Evolutionary conservation across 73 alveolate species (phyloP).

Genomic region (Symbiodinium pilosum): DNA sequence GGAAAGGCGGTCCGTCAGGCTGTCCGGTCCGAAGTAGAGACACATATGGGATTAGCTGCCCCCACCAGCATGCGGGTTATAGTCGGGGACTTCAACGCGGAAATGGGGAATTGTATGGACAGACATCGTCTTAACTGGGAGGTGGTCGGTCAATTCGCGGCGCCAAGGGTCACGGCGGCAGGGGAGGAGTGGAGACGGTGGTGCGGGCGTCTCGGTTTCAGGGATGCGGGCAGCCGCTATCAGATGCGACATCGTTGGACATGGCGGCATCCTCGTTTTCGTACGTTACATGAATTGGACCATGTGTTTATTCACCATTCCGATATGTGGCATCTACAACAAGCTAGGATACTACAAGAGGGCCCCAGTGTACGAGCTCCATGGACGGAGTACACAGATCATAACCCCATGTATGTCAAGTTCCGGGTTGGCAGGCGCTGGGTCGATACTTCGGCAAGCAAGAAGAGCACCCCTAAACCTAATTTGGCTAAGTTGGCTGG

Average conservation of each 20-base stretch:
- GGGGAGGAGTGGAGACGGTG: constrained; percentile 12
- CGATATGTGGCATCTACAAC: neutral
- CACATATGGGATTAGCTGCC: neutral
- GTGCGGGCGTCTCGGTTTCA: constrained; percentile 2
- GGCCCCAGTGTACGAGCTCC: neutral
- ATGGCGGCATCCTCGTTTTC: constrained; percentile 21
- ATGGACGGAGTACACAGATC: constrained; percentile 47
- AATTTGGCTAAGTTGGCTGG: neutral
- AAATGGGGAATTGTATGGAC: neutral
- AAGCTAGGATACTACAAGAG: neutral
- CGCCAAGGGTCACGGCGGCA: neutral
- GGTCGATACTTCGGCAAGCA: neutral
- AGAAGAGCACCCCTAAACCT: neutral
- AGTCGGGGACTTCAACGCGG: constrained; percentile 65
- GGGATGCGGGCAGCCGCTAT: neutral
- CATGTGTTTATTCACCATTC: neutral
- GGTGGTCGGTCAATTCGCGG: constrained; percentile 6
- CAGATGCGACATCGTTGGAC: neutral
- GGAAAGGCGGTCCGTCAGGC: neutral
- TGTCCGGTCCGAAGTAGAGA: neutral
- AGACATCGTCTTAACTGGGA: neutral
- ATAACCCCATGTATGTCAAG: neutral
- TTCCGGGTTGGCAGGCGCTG: constrained; percentile 5
- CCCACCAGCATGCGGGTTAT: constrained; percentile 18
- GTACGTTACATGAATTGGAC: constrained; percentile 6